Percentiles rank a stretch among this genome's conserved stretches.
Conservation (phyloP, 176 grass and related monocot genomes). For the Zoysia pacifica region DNA sequence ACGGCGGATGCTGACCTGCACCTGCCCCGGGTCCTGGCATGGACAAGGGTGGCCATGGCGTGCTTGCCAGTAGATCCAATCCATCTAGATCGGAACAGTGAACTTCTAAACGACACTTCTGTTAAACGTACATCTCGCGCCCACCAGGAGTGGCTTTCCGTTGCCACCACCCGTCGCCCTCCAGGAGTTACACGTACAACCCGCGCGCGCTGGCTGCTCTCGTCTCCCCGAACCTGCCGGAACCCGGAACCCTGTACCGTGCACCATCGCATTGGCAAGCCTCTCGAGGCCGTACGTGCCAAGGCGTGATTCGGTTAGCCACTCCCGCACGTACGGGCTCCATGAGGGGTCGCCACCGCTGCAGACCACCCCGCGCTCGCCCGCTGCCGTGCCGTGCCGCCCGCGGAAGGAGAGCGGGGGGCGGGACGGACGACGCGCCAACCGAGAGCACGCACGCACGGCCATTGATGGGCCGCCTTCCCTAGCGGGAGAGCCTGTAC, state of each 20-base stretch:
- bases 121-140: too few species aligned
- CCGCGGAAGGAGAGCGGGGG: background rate
- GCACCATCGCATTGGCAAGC: too few species aligned
- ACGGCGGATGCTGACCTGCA: background rate
- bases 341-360: too few species aligned
- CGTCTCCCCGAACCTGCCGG: too few species aligned
- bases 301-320: too few species aligned
- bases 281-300: too few species aligned
- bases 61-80: background rate
- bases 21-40: background rate
- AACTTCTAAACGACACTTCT: background rate
- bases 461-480: constrained; percentile 24
- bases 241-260: too few species aligned
- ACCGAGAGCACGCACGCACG: background rate
- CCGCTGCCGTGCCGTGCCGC: too few species aligned
- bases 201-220: background rate
- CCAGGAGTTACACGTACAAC: constrained; percentile 1
- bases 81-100: background rate
- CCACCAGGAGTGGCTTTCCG: constrained; percentile 3
- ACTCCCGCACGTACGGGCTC: too few species aligned
- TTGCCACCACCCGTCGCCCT: constrained; percentile 13
- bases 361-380: too few species aligned
- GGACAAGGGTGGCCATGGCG: background rate
- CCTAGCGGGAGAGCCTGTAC: background rate
- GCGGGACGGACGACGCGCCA: background rate